phyloP scores from a whole-genome alignment of 306 rosid genomes.

The Trichosanthes truncata region DNA sequence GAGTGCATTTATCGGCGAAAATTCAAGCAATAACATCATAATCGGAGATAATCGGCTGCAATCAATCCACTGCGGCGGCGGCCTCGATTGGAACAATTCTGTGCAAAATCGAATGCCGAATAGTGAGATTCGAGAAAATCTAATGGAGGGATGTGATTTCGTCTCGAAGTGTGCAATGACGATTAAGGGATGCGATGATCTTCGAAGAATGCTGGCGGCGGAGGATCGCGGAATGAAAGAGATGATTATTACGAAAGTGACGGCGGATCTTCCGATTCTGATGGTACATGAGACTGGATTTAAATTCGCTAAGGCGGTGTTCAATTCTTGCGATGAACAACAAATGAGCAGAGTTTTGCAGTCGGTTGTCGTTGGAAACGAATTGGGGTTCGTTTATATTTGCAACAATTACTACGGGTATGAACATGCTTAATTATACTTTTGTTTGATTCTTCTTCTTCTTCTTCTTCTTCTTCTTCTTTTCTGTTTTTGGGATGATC shows the following conservation, averaged over 20 bases:
- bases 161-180: background rate
- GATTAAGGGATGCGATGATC: background rate
- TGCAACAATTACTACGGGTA: background rate
- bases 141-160: background rate
- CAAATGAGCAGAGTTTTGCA: background rate
- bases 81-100: too few relatives aligned
- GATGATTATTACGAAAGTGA: background rate
- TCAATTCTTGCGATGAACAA: background rate
- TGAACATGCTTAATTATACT: background rate
- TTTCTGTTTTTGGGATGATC: background rate
- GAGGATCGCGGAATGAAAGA: background rate
- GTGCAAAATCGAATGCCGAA: background rate
- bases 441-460: background rate
- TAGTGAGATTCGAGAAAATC: background rate
- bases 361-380: background rate
- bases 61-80: too few relatives aligned
- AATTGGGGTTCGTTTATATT: background rate
- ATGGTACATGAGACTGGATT: background rate
- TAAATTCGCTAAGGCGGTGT: background rate
- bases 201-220: background rate
- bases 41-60: background rate
- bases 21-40: background rate
- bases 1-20: too few relatives aligned
- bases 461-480: background rate
- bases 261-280: background rate